Conservation (phyloP, 2,329 filamentous ascomycete genomes). For the Whalleya microplaca region DNA sequence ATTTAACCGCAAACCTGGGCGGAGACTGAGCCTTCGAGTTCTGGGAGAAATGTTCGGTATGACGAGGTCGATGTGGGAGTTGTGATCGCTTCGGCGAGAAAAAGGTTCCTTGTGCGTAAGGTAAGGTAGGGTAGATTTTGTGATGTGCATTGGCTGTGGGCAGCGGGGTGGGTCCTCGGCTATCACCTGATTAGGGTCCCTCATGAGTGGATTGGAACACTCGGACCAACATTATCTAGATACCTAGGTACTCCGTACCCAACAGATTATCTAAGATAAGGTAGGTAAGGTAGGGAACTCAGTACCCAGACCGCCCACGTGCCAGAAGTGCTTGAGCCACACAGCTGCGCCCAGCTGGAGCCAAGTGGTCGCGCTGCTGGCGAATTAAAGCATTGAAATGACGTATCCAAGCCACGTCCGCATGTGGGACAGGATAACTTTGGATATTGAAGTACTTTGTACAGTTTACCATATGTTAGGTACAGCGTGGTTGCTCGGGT, state of each 20-base stretch:
- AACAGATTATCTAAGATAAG: no score
- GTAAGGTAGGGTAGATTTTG: constrained; percentile 26
- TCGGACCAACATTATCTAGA: background rate
- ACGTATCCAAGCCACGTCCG: constrained; percentile 28
- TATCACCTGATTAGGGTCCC: constrained; percentile 39
- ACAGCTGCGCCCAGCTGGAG: constrained; percentile 11
- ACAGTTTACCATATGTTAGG: no score
- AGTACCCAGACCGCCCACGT: no score
- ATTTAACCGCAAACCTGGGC: constrained; percentile 96
- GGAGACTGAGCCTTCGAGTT: constrained; percentile 99
- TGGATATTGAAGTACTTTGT: no score
- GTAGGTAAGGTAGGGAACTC: no score
- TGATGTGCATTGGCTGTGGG: constrained; percentile 19
- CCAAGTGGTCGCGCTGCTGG: constrained; percentile 9
- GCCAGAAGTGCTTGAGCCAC: no score
- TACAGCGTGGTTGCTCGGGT: background rate
- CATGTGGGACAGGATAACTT: constrained; percentile 4
- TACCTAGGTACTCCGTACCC: no score
- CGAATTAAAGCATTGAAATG: constrained; percentile 24
- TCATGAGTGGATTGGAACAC: background rate
- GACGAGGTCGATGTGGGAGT: constrained; percentile 39
- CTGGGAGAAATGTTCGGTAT: constrained; percentile 47
- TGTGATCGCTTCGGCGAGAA: constrained; percentile 27
- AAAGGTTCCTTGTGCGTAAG: constrained; percentile 35
- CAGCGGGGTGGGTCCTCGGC: constrained; percentile 17